Evolutionary conservation across 345 rosid genomes (phyloP), one percentile per base, ranked within the genome.

Genomic region (Heritiera littoralis): DNA sequence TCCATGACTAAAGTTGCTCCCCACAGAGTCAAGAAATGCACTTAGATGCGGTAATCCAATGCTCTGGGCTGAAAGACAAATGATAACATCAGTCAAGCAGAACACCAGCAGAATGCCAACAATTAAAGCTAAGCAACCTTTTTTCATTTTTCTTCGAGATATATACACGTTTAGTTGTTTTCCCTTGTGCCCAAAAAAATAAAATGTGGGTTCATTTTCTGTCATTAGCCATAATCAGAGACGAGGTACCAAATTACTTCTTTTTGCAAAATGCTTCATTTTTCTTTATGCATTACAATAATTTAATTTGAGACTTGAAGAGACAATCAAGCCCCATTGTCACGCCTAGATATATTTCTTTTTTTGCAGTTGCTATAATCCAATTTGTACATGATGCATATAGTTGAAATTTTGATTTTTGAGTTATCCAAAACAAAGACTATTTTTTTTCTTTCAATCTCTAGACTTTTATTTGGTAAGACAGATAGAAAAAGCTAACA

Each of bases 1-100:
- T 17, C 99, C 99, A 18, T 91, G 88, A 65, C 79, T 88, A 83
- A 93, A 95, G 86, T 92, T 92, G 66, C 88, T 86, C 15, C 99
- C 99, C 20, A 93, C 83, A 0, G 98, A 84, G 41, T 93, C 97
- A 9, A 95, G 92, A 71, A 87, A 93, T 28, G 97, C 94, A 45
- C 95, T 92, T 35, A 93, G 81, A 66, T 87, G 87, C 6, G 97
- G 94, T 52, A 92, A 63, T 43, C 89, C 91, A 7, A 93, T 65
- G 54, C 83, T 68, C 77, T 87, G 80, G 46, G 99, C 99, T 95
- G 80, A 70, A 81, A 41, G 59, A 7, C 15, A 38, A 72, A 76
- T 69, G 71, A 49, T 63, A 81, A 32, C 45, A 28, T 78, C 18
- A 28, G 11, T 3, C 17, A n/a, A n/a, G n/a, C n/a, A n/a, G n/a